These are phyloP conservation scores for Aspergillus luchuensis DNA, from an alignment of 2,329 filamentous ascomycete species.

Conservation along the genomic window DNA sequence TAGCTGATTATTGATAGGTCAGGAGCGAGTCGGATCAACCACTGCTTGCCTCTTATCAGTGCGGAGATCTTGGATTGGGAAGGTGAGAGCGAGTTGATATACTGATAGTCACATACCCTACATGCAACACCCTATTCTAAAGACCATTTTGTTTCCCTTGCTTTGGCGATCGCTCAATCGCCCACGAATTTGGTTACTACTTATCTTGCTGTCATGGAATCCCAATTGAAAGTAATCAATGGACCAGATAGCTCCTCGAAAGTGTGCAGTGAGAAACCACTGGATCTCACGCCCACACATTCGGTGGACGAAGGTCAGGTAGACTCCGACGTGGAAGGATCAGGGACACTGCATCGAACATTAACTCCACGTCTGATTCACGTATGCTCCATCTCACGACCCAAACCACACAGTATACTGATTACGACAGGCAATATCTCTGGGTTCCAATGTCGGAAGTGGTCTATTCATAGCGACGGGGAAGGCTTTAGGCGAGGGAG, in stretches of 20 bases:
- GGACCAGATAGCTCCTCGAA: too few species aligned
- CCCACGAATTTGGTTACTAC: neutral
- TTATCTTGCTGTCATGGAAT: neutral
- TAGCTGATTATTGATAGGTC: neutral
- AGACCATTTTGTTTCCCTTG: neutral
- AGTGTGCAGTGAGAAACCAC: neutral
- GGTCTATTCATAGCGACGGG: slow-evolving; percentile 15
- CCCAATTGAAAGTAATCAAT: neutral
- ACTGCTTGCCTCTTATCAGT: slow-evolving; percentile 1
- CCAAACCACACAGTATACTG: neutral
- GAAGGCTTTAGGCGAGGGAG: slow-evolving; percentile 12
- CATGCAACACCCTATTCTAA: too few species aligned
- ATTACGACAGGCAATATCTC: slow-evolving; percentile 4
- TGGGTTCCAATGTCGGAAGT: slow-evolving; percentile 13
- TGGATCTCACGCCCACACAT: neutral
- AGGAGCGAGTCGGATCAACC: neutral
- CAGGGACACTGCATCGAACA: neutral
- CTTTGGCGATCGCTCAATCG: neutral
- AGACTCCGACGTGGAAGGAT: neutral
- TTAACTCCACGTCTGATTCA: slow-evolving; percentile 1
- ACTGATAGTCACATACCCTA: neutral
- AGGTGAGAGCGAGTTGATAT: neutral
- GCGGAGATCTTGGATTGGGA: neutral
- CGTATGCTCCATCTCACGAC: neutral
- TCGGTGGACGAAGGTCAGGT: neutral